Evolutionary conservation across 2,329 filamentous ascomycete genomes (phyloP).

Genomic region (Penicillium sp.): DNA sequence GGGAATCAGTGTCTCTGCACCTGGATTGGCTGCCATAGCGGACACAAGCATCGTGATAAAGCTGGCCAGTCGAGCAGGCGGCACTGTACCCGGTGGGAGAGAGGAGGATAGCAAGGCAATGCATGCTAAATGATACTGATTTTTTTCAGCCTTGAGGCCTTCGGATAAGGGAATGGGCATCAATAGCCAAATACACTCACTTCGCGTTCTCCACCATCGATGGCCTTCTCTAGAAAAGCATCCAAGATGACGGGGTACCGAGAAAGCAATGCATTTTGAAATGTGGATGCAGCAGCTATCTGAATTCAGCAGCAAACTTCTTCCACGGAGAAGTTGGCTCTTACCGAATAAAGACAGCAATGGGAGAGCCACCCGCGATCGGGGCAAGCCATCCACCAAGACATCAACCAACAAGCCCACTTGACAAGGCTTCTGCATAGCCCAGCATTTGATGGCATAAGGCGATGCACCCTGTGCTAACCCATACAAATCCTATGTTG

Average conservation of each 20-base stretch:
- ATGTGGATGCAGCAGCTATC: conserved; percentile 27
- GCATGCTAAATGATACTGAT: conserved; percentile 33
- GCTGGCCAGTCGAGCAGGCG: conserved; percentile 33
- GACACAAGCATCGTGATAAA: conserved; percentile 35
- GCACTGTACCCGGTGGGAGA: conserved; percentile 27
- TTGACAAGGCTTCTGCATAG: conserved; percentile 50
- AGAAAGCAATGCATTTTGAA: conserved; percentile 35
- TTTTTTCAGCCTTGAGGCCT: too few species aligned
- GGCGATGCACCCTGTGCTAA: conserved; percentile 30
- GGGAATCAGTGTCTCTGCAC: conserved; percentile 33
- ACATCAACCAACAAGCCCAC: conserved; percentile 46
- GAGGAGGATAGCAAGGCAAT: conserved; percentile 36
- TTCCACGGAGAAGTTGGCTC: conserved; percentile 4
- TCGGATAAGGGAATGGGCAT: too few species aligned
- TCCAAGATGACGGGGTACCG: conserved; percentile 37
- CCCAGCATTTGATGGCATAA: conserved; percentile 46
- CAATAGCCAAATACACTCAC: too few species aligned
- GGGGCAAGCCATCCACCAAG: conserved; percentile 50
- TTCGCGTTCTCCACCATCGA: conserved; percentile 28
- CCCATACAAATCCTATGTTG: conserved; percentile 32
- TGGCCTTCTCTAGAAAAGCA: conserved; percentile 32
- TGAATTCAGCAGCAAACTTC: conserved; percentile 5
- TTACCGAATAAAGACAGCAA: conserved; percentile 52
- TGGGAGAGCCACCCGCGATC: conserved; percentile 51
- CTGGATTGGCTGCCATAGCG: conserved; percentile 30